Evolutionary conservation across 257 asterid genomes (phyloP), one percentile per base, ranked within the genome.

Genomic region (Solanum virginianum): DNA sequence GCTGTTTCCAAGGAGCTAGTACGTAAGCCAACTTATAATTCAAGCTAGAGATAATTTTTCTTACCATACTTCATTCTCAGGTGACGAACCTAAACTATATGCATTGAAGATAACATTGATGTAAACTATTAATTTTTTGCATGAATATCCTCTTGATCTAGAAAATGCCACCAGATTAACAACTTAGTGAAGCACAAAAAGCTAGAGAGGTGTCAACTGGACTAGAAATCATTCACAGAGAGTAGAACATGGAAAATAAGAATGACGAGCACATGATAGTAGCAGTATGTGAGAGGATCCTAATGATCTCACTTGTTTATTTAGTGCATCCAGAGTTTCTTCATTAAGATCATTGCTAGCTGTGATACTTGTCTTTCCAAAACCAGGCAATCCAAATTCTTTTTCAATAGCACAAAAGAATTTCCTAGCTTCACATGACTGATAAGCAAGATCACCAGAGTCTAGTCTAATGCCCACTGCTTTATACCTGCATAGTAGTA

Each of bases 291-390:
- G 62, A 26, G 60, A 62, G 56, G 47, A 20, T 80, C 82, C 24
- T 39, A 65, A 66, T 88, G 41, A 82, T 26, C 43, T 86, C 88
- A 94, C 99, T 98, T 96, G 99, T 88, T 96, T 96, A 92, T 96
- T 96, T 85, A 96, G 90, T 47, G 97, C 98, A 91, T 96, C 99
- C 85, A 96, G 70, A 45, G 99, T 96, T 92, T 95, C 99, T 90
- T 96, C 99, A 88, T 95, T 95, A 85, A 96, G 98, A 81, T 96
- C 99, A 85, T 96, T 96, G 89, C 99, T 96, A 56, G 99, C 99
- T 7, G 98, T 94, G 81, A 96, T 95, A 85, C 88, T 80, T 70
- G 70, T 96, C 92, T 89, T 93, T 85, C 98, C 97, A 86, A 96
- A 96, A 82, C 82, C 91, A 43, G 86, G 83, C 86, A 93, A 91